Conservation (phyloP, 2,329 filamentous ascomycete species). For the Hyphodiscus sp. region DNA sequence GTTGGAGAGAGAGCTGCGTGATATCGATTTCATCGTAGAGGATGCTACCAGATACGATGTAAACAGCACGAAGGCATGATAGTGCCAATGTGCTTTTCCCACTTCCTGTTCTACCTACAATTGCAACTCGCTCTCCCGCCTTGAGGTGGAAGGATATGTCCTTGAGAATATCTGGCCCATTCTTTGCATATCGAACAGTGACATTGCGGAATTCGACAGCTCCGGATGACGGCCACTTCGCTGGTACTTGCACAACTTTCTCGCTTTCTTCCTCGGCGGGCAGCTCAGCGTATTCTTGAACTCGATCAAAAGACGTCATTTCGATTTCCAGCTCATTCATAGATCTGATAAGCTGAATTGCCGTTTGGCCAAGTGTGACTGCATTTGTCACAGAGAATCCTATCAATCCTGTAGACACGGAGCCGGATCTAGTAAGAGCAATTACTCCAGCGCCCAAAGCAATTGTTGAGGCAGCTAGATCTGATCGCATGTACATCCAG, state of each 20-base stretch:
- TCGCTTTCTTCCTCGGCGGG: slow-evolving; percentile 57
- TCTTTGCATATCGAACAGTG: slow-evolving; percentile 62
- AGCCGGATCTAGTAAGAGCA: too few relatives aligned
- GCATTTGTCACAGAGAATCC: too few relatives aligned
- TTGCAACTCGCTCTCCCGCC: slow-evolving; percentile 44
- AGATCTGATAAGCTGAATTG: too few relatives aligned
- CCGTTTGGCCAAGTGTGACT: too few relatives aligned
- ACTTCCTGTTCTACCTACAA: slow-evolving; percentile 26
- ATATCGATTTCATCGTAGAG: slow-evolving; percentile 28
- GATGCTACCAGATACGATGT: slow-evolving; percentile 34
- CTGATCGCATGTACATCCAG: too few relatives aligned
- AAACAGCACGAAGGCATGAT: slow-evolving; percentile 18
- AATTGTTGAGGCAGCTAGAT: too few relatives aligned
- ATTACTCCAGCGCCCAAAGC: too few relatives aligned
- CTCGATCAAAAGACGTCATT: slow-evolving; percentile 70
- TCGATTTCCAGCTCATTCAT: slow-evolving; percentile 47
- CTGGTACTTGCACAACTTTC: slow-evolving; percentile 44
- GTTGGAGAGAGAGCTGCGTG: slow-evolving; percentile 25
- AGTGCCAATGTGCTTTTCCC: slow-evolving; percentile 24
- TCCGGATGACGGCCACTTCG: slow-evolving; percentile 66
- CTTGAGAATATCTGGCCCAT: slow-evolving; percentile 62
- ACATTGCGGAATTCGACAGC: slow-evolving; percentile 63
- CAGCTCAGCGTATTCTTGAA: slow-evolving; percentile 66
- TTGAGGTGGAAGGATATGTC: slow-evolving; percentile 59
- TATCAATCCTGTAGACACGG: too few relatives aligned